Conservation (phyloP, 1,139 yeast genomes). For the Hyphopichia pseudoburtonii region DNA sequence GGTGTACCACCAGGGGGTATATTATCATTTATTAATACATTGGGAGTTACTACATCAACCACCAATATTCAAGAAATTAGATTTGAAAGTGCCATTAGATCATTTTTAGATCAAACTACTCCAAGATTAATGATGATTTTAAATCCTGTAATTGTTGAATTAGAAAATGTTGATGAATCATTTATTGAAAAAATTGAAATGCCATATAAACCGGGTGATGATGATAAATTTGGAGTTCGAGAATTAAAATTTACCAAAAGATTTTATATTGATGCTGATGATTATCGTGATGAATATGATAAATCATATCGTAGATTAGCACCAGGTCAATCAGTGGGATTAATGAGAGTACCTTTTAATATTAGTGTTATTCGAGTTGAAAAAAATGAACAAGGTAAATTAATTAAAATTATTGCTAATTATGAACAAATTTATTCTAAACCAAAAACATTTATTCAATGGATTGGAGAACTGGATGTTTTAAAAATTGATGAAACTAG, state of each 20-base stretch:
- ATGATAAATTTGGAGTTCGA: constrained; percentile 67
- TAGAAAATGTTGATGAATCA: constrained; percentile 80
- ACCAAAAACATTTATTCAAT: constrained; percentile 95
- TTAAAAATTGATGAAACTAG: constrained; percentile 72
- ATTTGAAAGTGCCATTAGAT: constrained; percentile 87
- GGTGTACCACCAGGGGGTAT: constrained; percentile 99
- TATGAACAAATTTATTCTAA: constrained; percentile 66
- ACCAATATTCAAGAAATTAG: constrained; percentile 88
- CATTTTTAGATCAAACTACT: constrained; percentile 83
- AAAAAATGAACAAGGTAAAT: constrained; percentile 61
- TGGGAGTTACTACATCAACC: constrained; percentile 94
- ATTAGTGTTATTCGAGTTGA: constrained; percentile 71
- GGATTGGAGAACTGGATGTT: constrained; percentile 78
- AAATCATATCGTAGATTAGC: constrained; percentile 84
- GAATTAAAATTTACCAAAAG: constrained; percentile 72
- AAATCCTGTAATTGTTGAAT: constrained; percentile 79
- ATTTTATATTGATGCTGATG: constrained; percentile 82
- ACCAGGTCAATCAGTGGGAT: constrained; percentile 94
- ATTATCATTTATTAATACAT: constrained; percentile 84
- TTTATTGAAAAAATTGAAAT: constrained; percentile 68
- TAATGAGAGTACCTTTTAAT: constrained; percentile 86
- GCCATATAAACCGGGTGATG: constrained; percentile 90
- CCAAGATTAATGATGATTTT: constrained; percentile 94
- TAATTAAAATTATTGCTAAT: constrained; percentile 71
- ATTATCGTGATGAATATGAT: constrained; percentile 68